Evolutionary conservation across 2,329 filamentous ascomycete genomes (phyloP), one percentile per base, ranked within the genome.

Genomic region (Metarhizium robertsii): DNA sequence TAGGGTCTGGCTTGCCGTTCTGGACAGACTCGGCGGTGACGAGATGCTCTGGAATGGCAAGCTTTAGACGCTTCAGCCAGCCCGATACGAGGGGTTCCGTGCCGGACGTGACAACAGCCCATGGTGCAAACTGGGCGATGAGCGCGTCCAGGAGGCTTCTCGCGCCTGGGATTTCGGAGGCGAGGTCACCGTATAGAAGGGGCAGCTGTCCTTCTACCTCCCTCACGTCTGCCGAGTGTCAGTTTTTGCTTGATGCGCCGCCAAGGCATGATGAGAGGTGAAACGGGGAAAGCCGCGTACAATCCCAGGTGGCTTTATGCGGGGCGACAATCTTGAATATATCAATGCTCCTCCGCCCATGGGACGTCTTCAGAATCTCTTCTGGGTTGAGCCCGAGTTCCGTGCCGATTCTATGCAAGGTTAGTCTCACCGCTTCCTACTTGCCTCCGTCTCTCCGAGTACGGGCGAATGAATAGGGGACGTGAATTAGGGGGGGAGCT

Each of bases 251-350:
- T 8, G n/a, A 20, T 18, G 42, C n/a, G 16, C 20, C n/a, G 32
- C 10, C 29, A 13, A 32, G 38, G 16, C 11, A 40, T 4, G 14
- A 11, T 16, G 38, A 40, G 38, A 16, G 7, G 38, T 40, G 38
- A 40, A 11, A 40, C 8, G 38, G 13, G 38, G 38, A 11, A 11
- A 11, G 4, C 5, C 13, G 38, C 88, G 74, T 73, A 95, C 90
- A 96, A 61, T 96, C 90, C 90, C 88, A 92, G 64, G 87, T 96
- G 46, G 94, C 94, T 68, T 90, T 90, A 62, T 88, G 85, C 16
- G 90, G 88, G 59, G 89, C 86, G 57, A 96, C 81, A 32, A 92
- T 75, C 68, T 82, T 82, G 57, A 99, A 78, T 2, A 88, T 84
- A 64, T 99, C 94, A 65, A 97, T 96, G 61, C 85, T 90, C 57